A percentile compares a stretch with the other conserved stretches of the same genome.
phyloP scores from a whole-genome alignment of 2,329 filamentous ascomycete genomes.

The Cordyceps tenuipes region DNA sequence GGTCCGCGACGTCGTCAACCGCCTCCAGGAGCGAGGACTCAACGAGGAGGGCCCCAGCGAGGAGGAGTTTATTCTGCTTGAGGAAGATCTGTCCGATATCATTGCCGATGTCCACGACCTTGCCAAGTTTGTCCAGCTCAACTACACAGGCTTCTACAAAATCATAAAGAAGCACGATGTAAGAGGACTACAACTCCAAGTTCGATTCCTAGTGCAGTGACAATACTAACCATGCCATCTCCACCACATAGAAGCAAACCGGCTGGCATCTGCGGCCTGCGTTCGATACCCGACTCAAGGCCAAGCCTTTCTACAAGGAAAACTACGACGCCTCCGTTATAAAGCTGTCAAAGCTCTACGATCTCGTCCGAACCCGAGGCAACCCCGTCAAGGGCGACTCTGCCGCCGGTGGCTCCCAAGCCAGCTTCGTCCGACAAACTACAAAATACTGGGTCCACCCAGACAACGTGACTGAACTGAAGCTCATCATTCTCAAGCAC shows the following conservation, averaged over 20 bases:
- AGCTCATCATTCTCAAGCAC: constrained; percentile 96
- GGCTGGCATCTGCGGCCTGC: constrained; percentile 87
- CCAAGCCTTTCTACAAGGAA: constrained; percentile 97
- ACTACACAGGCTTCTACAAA: constrained; percentile 99
- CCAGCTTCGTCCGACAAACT: constrained; percentile 92
- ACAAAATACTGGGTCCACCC: constrained; percentile 99
- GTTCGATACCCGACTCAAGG: constrained; percentile 90
- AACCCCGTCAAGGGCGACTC: constrained; percentile 90
- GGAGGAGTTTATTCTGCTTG: constrained; percentile 87
- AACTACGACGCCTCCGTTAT: constrained; percentile 96
- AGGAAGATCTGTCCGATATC: constrained; percentile 93
- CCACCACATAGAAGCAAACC: constrained; percentile 67
- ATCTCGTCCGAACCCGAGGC: constrained; percentile 85
- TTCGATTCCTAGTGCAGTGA: not conserved
- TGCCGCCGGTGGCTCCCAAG: constrained; percentile 81
- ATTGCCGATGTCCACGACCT: constrained; percentile 98
- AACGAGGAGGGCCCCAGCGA: constrained; percentile 60
- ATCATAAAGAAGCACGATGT: constrained; percentile 99
- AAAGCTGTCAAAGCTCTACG: constrained; percentile 89
- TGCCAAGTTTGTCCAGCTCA: constrained; percentile 95
- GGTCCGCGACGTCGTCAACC: constrained; percentile 76
- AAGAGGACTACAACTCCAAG: constrained; percentile 24
- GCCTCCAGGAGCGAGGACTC: constrained; percentile 56
- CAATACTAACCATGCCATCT: not conserved
- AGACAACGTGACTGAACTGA: constrained; percentile 96